Evolutionary conservation across 2,329 filamentous ascomycete genomes (phyloP), one percentile per base, ranked within the genome.

Genomic region (Talaromyces sp.): DNA sequence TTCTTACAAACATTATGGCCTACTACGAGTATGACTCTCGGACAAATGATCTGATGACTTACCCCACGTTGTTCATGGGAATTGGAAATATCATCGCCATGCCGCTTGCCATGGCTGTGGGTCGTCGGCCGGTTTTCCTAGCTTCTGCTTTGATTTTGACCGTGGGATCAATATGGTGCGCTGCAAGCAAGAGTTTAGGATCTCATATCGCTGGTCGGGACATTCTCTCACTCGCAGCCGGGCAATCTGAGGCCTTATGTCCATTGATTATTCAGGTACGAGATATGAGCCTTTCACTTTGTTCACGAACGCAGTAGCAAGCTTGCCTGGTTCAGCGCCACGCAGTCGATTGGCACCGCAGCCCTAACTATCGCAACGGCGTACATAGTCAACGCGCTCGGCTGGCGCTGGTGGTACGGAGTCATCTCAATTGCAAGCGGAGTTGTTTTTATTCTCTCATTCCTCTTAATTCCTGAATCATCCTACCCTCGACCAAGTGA

Each of bases 21-120:
- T 51, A 29, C 19, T 58, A 60, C 19, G 51, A 51, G 4, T 43
- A 60, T 22, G 45, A 58, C 24, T n/a, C 52, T 3, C 43, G 40
- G n/a, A 70, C 70, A 27, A 68, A 66, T 30, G 72, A 75, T 27
- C 60, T 74, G 19, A 65, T 70, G 63, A 66, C 64, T 4, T 65
- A 62, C 19, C 65, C 65, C 19, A 64, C 61, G 0, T 46, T 67
- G 13, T 65, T 65, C 53, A 61, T 62, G 57, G 60, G 60, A 14
- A 27, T 62, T 36, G 60, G 60, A 13, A 62, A 60, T 19, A 24
- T 62, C 2, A 58, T 62, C 5, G 13, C 51, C 10, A 62, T 62
- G 53, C 60, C 59, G 9, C 49, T 32, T 33, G 55, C 56, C 3
- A 49, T 42, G 22, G 48, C 56, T n/a, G 33, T 51, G 2, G 57